Evolutionary conservation across 177 flowering plant species (phyloP).

Genomic region (Telopea speciosissima): DNA sequence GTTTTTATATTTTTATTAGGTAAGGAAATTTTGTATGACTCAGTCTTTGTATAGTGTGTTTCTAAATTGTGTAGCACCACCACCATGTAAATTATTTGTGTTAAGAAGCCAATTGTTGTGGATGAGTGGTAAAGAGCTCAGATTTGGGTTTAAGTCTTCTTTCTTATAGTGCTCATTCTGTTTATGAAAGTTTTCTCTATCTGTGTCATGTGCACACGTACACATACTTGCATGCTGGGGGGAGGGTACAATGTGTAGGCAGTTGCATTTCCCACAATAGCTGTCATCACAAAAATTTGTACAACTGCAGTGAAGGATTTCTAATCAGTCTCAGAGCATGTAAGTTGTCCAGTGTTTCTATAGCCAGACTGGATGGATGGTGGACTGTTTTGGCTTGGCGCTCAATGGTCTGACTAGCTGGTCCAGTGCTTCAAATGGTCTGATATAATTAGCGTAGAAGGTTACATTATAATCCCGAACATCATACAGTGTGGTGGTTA

Average conservation of each 20-base stretch:
- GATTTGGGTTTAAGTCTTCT: background rate
- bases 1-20: background rate
- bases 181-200: background rate
- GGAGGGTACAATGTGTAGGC: background rate
- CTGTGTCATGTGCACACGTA: background rate
- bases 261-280: background rate
- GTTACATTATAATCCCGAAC: too few relatives aligned
- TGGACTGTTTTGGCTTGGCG: too few relatives aligned
- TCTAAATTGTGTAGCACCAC: background rate
- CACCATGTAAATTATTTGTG: background rate
- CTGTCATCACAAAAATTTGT: background rate
- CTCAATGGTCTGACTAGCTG: too few relatives aligned
- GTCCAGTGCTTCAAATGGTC: too few relatives aligned
- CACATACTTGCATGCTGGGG: background rate
- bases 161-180: background rate
- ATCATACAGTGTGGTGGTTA: too few relatives aligned
- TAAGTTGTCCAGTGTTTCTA: too few relatives aligned
- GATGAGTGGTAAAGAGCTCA: background rate
- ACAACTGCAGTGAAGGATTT: background rate
- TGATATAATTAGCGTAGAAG: too few relatives aligned
- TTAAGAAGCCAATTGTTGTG: too few relatives aligned
- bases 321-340: background rate
- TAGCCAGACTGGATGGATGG: too few relatives aligned
- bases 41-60: too few relatives aligned
- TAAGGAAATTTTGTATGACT: background rate